A percentile compares a stretch with the other conserved stretches of the same genome.
Conservation (phyloP, 208 protist species). For the Trypanosomatidae sp. region DNA sequence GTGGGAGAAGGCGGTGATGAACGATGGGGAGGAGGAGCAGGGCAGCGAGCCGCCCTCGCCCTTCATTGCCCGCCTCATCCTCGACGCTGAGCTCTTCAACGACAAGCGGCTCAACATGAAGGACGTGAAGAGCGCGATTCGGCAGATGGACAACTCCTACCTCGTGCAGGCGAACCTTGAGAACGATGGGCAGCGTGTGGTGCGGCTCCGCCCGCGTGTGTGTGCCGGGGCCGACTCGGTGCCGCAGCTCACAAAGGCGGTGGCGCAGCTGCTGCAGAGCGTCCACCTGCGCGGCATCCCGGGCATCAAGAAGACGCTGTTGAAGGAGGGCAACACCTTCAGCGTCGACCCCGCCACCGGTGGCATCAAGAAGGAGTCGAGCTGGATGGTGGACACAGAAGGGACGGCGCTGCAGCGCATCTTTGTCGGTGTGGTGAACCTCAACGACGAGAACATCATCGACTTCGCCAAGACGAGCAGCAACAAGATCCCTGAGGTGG, state of each 20-base stretch:
- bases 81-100: conserved; percentile 91
- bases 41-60: conserved; percentile 56
- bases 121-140: conserved; percentile 93
- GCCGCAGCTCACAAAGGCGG: conserved; percentile 54
- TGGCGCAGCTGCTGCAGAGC: conserved; percentile 65
- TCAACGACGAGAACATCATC: conserved; percentile 87
- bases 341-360: conserved; percentile 45
- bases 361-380: conserved; percentile 56
- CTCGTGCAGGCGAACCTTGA: conserved; percentile 93
- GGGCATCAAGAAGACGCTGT: conserved; percentile 94
- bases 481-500: conserved; percentile 99
- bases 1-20: conserved; percentile 62
- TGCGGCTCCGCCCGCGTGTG: conserved; percentile 86
- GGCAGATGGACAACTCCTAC: conserved; percentile 74
- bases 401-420: conserved; percentile 96
- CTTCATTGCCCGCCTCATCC: conserved; percentile 96
- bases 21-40: conserved; percentile 56
- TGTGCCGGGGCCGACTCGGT: conserved; percentile 53
- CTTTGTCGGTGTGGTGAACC: conserved; percentile 97
- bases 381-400: conserved; percentile 95
- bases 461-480: conserved; percentile 92
- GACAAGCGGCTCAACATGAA: conserved; percentile 94
- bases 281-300: conserved; percentile 94
- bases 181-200: conserved; percentile 92
- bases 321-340: conserved; percentile 66